Evolutionary conservation across 495 filamentous ascomycete genomes (phyloP).

Genomic region (Tetracladium setigerum): DNA sequence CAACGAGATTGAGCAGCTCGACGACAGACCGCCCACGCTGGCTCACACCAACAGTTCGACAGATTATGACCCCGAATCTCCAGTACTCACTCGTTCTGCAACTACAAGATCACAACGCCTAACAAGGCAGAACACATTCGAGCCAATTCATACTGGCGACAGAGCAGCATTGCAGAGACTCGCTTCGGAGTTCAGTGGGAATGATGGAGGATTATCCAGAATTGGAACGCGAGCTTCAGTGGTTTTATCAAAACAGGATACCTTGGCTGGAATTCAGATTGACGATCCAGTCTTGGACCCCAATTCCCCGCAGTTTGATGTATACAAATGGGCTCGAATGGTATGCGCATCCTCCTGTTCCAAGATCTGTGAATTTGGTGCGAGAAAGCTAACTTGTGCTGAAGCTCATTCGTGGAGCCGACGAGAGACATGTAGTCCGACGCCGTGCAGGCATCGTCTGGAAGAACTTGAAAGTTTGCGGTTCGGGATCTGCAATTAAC

Average conservation of each 20-base stretch:
- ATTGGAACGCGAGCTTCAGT: constrained; percentile 10
- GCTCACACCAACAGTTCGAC: too few relatives aligned
- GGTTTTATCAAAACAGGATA: constrained; percentile 33
- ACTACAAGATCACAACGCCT: too few relatives aligned
- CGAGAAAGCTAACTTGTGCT: neutral
- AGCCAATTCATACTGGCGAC: constrained; percentile 14
- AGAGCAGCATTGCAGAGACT: constrained; percentile 15
- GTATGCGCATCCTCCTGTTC: neutral
- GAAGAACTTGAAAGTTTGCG: constrained; percentile 39
- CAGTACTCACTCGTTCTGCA: too few relatives aligned
- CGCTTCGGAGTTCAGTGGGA: constrained; percentile 11
- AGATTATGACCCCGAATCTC: too few relatives aligned
- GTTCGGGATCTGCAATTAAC: constrained; percentile 39
- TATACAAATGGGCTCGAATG: constrained; percentile 50
- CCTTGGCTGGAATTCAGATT: constrained; percentile 32
- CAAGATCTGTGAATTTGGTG: neutral
- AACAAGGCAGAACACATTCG: constrained; percentile 1
- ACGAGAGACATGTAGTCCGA: constrained; percentile 19
- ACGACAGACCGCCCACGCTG: too few relatives aligned
- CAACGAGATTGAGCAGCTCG: too few relatives aligned
- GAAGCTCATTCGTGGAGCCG: constrained; percentile 26
- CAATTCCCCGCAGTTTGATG: constrained; percentile 45
- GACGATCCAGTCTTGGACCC: constrained; percentile 51
- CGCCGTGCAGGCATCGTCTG: constrained; percentile 35
- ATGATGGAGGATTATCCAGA: constrained; percentile 11